Percentiles rank a stretch among this genome's conserved stretches.
Conservation (phyloP, 305 asterid genomes). For the Fraxinus angustifolia region DNA sequence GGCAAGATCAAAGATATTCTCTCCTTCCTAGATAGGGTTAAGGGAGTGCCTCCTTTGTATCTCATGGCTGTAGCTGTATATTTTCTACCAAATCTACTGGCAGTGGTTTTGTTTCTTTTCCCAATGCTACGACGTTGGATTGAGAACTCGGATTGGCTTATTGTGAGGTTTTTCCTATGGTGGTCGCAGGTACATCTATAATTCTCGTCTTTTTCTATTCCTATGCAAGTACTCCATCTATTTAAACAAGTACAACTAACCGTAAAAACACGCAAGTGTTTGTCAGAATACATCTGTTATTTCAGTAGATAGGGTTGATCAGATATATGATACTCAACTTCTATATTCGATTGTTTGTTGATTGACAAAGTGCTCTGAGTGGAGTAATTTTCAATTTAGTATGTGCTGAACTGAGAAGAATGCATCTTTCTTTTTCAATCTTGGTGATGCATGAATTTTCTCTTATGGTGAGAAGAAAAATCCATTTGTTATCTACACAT, state of each 20-base stretch:
- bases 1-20: conserved; percentile 42
- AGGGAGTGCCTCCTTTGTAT: conserved; percentile 91
- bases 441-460: background rate
- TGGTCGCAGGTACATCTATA: conserved; percentile 86
- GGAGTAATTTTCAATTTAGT: background rate
- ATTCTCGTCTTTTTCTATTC: conserved; percentile 15
- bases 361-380: background rate
- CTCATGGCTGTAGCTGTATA: conserved; percentile 71
- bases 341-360: background rate
- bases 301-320: conserved; percentile 5
- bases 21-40: conserved; percentile 60
- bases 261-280: background rate
- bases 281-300: conserved; percentile 17
- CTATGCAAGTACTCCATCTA: conserved; percentile 12
- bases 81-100: conserved; percentile 80
- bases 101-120: conserved; percentile 68
- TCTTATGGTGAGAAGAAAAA: conserved; percentile 3
- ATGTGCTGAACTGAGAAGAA: conserved; percentile 6
- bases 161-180: conserved; percentile 88
- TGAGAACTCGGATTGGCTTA: conserved; percentile 95
- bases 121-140: conserved; percentile 98
- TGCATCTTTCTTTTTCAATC: background rate
- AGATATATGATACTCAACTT: conserved; percentile 4
- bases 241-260: conserved; percentile 14
- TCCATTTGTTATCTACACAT: conserved; percentile 6